Evolutionary conservation across 164 flowering plant genomes (phyloP), one percentile per base, ranked within the genome.

Genomic region (Sedum album): DNA sequence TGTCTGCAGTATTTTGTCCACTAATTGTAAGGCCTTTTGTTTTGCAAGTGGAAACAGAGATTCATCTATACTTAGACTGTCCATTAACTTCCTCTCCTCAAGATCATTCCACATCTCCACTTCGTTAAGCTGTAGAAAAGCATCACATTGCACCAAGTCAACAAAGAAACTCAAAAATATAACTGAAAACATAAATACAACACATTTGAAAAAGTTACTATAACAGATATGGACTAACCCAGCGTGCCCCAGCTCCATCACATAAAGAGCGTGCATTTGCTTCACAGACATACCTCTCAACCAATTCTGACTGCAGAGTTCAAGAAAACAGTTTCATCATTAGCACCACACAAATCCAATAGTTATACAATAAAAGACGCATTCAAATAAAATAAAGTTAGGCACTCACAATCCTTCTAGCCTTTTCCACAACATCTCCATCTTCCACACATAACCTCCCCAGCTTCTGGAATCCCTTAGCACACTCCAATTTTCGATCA

Each of bases 361-460:
- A 61, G 42, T 28, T 39, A 68, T 38, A 5, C 17, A 13, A 60
- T 30, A 68, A 0, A 60, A 67, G 10, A 55, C 62, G 30, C 0
- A 69, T 44, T 1, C 65, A 65, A 48, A 25, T 31, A 68, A 51
- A 66, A 69, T 42, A 70, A 26, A 66, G 63, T 55, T 31, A 38
- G 70, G 31, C 30, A 79, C 87, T 51, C 67, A 94, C 99, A 79
- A 95, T 80, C 76, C 80, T 83, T 81, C 79, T 80, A 68, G 96
- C 93, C 68, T 83, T 77, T 75, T 82, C 81, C 81, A 79, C 80
- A 41, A 92, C 78, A 72, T 83, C 87, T 75, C 94, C 86, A 75
- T 92, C 99, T 79, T 88, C 96, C 31, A 90, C 71, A 71, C 99
- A 95, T 61, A 70, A 63, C 39, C 75, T 87, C 66, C 96, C 94